Base-by-base conservation (phyloP, 179 eudicot species). In the Nepenthes alata region DNA sequence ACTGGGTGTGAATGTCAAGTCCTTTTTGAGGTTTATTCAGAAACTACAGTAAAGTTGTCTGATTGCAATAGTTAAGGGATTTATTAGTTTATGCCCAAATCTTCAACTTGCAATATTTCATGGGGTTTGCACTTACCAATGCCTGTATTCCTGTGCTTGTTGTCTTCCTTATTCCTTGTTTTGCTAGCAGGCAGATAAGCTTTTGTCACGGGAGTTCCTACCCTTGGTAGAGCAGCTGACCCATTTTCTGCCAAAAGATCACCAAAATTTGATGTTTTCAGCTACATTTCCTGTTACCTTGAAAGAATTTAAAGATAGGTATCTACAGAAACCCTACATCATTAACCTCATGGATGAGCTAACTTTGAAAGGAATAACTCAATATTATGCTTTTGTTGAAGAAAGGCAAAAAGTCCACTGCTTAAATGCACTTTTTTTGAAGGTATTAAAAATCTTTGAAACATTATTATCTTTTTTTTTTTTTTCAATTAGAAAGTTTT, bases 321-420 rank as follows among this genome's bases (percentile, higher is more conserved):
- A 79, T 74, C 59, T 88, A 45, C 67, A 62, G 13, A 88, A 78
- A 58, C 89, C 96, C n/a, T 86, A 86, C 67, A 66, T 87, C 63
- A 86, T 87, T 52, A 87, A 87, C 64, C 85, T 87, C 16, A 87
- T 87, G 89, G 93, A 85, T 36, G 89, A 87, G 72, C 93, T 87
- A 64, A 87, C 91, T 13, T 74, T 87, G 51, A 87, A 85, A 74
- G 95, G 93, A 74, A 83, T 85, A 67, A 81, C 87, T 35, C 89
- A 83, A 51, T 87, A 45, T 71, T 87, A 87, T 72, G 95, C 95
- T 15, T 85, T 87, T 78, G 95, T 87, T 16, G 95, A 87, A 81
- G 95, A 89, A 74, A 75, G 97, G 65, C 97, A 89, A 77, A 89
- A 89, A 74, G 85, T 89, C 67, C 97, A 85, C 74, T 89, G 95